Evolutionary conservation across 2,329 filamentous ascomycete genomes (phyloP).

Genomic region (Penicillium sp.): DNA sequence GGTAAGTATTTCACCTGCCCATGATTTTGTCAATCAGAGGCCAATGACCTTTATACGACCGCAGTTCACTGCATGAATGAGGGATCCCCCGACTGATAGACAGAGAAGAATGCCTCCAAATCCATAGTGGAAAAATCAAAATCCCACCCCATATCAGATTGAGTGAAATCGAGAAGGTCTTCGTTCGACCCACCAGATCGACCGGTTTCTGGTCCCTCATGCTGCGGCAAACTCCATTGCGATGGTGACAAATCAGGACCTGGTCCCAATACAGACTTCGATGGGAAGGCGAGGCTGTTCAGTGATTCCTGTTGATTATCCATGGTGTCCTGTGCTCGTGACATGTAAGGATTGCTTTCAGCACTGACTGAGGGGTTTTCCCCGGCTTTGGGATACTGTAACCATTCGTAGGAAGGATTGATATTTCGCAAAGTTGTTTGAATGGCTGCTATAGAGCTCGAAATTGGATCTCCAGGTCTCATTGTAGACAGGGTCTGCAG

Average conservation of each 20-base stretch:
- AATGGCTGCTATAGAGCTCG: conserved; percentile 31
- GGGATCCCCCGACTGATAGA: conserved; percentile 24
- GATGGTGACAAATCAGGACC: conserved; percentile 18
- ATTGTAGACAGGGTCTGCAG: conserved; percentile 40
- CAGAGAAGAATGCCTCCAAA: conserved; percentile 39
- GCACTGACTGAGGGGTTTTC: not conserved
- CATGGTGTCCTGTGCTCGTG: not conserved
- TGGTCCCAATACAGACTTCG: not conserved
- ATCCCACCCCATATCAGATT: conserved; percentile 41
- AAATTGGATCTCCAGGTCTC: conserved; percentile 30
- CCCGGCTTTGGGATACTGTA: not conserved
- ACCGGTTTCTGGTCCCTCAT: conserved; percentile 21
- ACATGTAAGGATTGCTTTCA: not conserved
- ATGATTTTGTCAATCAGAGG: no score
- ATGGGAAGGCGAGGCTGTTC: not conserved
- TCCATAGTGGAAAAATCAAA: conserved; percentile 45
- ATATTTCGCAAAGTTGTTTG: conserved; percentile 35
- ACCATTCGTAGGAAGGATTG: conserved; percentile 32
- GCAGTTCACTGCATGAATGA: not conserved
- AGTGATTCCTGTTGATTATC: not conserved
- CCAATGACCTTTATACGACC: not conserved
- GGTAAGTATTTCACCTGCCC: not conserved
- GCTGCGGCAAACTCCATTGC: conserved; percentile 22
- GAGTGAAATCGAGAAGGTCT: conserved; percentile 37
- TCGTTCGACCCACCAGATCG: conserved; percentile 29